A percentile compares a stretch with the other conserved stretches of the same genome.
These are phyloP conservation scores for Borealophlyctis nickersoniae DNA, from an alignment of 192 early-diverging fungal species.

Conservation along the genomic window DNA sequence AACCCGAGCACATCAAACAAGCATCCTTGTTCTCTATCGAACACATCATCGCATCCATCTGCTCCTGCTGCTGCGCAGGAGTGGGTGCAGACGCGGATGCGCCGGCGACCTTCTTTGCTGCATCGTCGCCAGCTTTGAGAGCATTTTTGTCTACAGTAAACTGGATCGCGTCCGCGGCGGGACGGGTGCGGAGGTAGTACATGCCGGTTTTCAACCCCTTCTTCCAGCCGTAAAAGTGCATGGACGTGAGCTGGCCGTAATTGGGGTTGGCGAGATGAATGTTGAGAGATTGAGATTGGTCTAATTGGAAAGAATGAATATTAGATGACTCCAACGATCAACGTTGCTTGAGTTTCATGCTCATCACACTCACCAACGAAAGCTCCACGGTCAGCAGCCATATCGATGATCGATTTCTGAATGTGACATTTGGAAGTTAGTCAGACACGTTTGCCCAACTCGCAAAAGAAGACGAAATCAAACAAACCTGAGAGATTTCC, in stretches of 20 bases:
- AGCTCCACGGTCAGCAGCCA: constrained; percentile 96
- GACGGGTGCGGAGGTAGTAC: constrained; percentile 95
- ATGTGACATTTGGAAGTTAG: too few species aligned
- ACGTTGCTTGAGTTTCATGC: too few species aligned
- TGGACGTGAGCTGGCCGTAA: constrained; percentile 89
- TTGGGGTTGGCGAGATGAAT: constrained; percentile 93
- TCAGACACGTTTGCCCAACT: too few species aligned
- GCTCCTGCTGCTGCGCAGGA: constrained; percentile 40
- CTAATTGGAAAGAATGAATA: constrained; percentile 36
- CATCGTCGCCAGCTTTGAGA: constrained; percentile 56
- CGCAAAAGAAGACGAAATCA: too few species aligned
- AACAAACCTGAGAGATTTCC: constrained; percentile 92
- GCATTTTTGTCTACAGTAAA: constrained; percentile 86
- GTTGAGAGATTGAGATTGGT: constrained; percentile 94
- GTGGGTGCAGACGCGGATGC: too few species aligned
- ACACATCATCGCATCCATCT: constrained; percentile 74
- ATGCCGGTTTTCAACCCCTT: constrained; percentile 98
- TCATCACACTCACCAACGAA: constrained; percentile 75
- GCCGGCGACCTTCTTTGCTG: too few species aligned
- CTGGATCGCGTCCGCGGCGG: constrained; percentile 97
- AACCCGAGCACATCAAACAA: constrained; percentile 78
- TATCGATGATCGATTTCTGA: constrained; percentile 89
- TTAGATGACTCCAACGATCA: too few species aligned
- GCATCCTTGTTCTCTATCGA: constrained; percentile 91
- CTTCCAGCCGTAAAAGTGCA: constrained; percentile 99